These are phyloP conservation scores for Raffaelea ambrosiae DNA, from an alignment of 2,329 filamentous ascomycete genomes.

Conservation along the genomic window DNA sequence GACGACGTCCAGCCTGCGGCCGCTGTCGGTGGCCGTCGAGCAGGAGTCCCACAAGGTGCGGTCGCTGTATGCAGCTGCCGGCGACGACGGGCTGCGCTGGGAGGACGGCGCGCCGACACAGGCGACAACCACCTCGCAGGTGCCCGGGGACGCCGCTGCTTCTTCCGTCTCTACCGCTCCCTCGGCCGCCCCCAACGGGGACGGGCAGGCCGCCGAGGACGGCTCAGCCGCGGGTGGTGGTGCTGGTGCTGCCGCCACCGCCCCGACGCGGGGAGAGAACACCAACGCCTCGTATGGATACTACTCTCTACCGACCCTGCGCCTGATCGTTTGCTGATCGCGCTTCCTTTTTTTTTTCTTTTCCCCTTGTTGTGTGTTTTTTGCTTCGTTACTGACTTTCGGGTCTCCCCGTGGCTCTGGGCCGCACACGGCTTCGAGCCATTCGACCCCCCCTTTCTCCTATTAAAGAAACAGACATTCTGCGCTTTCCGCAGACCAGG, in stretches of 20 bases:
- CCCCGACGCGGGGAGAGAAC: not conserved
- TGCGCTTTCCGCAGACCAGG: not conserved
- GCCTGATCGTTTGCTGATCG: slow-evolving; percentile 23
- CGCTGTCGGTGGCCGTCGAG: slow-evolving; percentile 47
- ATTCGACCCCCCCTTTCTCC: no score
- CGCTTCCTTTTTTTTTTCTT: not conserved
- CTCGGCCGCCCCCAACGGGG: not conserved
- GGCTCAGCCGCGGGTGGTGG: no score
- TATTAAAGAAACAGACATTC: not conserved
- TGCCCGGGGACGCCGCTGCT: not conserved
- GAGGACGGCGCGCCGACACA: slow-evolving; percentile 34
- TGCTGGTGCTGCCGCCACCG: not conserved
- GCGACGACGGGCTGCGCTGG: slow-evolving; percentile 44
- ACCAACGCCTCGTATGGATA: slow-evolving; percentile 3
- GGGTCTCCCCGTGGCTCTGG: not conserved
- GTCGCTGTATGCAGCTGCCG: slow-evolving; percentile 50
- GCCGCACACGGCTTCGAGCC: no score
- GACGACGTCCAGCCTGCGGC: slow-evolving; percentile 35
- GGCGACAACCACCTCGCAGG: no score
- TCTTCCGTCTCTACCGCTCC: not conserved
- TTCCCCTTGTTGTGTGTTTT: not conserved
- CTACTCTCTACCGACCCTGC: slow-evolving; percentile 1
- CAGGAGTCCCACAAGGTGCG: slow-evolving; percentile 60
- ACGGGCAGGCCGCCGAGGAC: not conserved
- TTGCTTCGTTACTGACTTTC: not conserved